A percentile compares a stretch with the other conserved stretches of the same genome.
Conservation (phyloP, 2,329 filamentous ascomycete species). For the Penicillium sp. region DNA sequence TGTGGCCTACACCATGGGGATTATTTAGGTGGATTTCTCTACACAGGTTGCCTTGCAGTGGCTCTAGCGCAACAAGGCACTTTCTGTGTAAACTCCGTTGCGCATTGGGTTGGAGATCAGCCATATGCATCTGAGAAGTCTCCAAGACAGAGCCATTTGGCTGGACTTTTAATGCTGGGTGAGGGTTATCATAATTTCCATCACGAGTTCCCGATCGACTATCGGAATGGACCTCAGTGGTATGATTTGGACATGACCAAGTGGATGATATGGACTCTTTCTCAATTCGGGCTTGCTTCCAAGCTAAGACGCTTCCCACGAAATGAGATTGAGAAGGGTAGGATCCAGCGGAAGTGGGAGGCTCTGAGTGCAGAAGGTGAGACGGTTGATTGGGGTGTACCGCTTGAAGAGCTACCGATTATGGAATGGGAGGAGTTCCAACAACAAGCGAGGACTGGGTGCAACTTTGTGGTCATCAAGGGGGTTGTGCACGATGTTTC, state of each 20-base stretch:
- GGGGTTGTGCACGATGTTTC: slow-evolving; percentile 80
- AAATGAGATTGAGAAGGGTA: slow-evolving; percentile 87
- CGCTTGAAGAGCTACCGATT: slow-evolving; percentile 76
- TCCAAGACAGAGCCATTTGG: slow-evolving; percentile 78
- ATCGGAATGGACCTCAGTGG: slow-evolving; percentile 85
- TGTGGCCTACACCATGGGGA: slow-evolving; percentile 74
- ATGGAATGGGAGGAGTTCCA: slow-evolving; percentile 81
- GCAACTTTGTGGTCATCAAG: slow-evolving; percentile 68
- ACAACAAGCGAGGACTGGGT: slow-evolving; percentile 68
- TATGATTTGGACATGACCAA: slow-evolving; percentile 86
- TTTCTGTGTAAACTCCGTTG: slow-evolving; percentile 86
- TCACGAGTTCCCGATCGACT: slow-evolving; percentile 86
- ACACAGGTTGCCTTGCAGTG: slow-evolving; percentile 75
- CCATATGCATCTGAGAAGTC: slow-evolving; percentile 86
- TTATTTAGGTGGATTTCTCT: slow-evolving; percentile 75
- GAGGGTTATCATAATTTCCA: slow-evolving; percentile 93
- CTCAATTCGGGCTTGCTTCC: slow-evolving; percentile 75
- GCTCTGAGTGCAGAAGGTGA: slow-evolving; percentile 79
- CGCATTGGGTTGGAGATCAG: slow-evolving; percentile 84
- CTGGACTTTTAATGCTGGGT: slow-evolving; percentile 75
- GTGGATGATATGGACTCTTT: slow-evolving; percentile 78
- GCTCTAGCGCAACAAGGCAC: slow-evolving; percentile 86
- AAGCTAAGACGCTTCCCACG: slow-evolving; percentile 82
- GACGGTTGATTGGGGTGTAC: slow-evolving; percentile 76
- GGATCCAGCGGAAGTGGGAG: slow-evolving; percentile 81